phyloP scores from a whole-genome alignment of 148 eudicot species.

The Selenicereus undatus region DNA sequence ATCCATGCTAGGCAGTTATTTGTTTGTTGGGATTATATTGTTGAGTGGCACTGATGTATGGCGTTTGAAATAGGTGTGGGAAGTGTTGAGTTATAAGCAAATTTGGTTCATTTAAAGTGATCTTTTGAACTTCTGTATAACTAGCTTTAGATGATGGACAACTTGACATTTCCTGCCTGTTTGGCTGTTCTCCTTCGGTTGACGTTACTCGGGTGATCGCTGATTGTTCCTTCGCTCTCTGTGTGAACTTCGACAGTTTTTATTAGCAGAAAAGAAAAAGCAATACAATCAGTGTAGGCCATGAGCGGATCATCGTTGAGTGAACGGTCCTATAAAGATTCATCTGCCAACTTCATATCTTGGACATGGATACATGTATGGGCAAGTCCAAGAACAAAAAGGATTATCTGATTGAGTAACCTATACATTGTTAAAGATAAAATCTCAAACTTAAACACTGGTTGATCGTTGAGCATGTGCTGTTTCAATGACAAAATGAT shows the following conservation, averaged over 20 bases:
- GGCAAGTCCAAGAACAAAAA: background rate
- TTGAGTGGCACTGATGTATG: background rate
- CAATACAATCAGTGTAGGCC: background rate
- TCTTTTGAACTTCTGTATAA: background rate
- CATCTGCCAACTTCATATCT: background rate
- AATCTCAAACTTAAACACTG: background rate
- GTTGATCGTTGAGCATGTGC: background rate
- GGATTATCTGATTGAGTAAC: background rate
- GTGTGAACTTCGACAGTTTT: background rate
- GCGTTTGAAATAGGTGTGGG: background rate
- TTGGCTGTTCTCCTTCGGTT: background rate
- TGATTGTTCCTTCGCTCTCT: background rate
- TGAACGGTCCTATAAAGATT: background rate
- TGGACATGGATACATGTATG: background rate
- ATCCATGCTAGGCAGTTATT: background rate
- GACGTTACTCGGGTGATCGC: background rate
- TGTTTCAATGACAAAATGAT: background rate
- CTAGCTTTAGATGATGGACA: background rate
- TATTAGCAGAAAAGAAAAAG: background rate
- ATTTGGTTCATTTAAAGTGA: background rate
- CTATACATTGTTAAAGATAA: background rate
- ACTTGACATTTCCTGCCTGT: background rate
- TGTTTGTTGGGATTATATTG: background rate
- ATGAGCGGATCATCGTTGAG: background rate
- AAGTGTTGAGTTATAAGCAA: background rate